A percentile compares a stretch with the other conserved stretches of the same genome.
phyloP scores from a whole-genome alignment of 106 monocot genomes.

The Posidonia australis region DNA sequence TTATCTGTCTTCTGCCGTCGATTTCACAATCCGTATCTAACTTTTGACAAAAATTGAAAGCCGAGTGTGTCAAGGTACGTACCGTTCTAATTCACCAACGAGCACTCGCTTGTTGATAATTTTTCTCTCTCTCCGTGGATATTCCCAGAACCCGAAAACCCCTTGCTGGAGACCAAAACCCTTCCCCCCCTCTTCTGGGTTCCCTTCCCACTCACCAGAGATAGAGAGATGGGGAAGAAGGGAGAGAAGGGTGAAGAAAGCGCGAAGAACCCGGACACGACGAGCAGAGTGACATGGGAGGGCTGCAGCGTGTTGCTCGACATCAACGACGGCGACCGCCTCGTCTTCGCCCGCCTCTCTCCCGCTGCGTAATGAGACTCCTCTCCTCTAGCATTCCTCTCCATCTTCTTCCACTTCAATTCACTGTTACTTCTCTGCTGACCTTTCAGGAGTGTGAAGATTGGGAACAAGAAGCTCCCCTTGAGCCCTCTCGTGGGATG shows the following conservation, averaged over 20 bases:
- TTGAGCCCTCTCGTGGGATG: conserved; percentile 71
- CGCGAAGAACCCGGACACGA: neutral
- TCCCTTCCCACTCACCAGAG: too few species aligned
- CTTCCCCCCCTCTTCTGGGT: too few species aligned
- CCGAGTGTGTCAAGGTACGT: too few species aligned
- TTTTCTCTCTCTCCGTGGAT: too few species aligned
- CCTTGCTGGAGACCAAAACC: too few species aligned
- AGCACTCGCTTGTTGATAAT: too few species aligned
- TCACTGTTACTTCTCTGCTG: neutral
- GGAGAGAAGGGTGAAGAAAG: neutral
- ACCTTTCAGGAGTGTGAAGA: conserved; percentile 62
- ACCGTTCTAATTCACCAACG: too few species aligned
- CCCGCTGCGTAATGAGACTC: conserved; percentile 40
- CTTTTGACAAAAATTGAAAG: too few species aligned
- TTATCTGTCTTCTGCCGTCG: too few species aligned
- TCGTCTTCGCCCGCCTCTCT: conserved; percentile 87
- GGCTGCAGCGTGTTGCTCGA: conserved; percentile 93
- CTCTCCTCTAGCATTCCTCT: neutral
- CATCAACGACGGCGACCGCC: conserved; percentile 94
- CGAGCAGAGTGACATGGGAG: conserved; percentile 53
- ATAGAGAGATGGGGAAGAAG: neutral
- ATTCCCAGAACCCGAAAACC: too few species aligned
- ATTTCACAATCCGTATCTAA: too few species aligned
- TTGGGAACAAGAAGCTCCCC: conserved; percentile 79
- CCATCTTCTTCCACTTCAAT: neutral